Evolutionary conservation across 2,329 filamentous ascomycete species (phyloP).

Genomic region (Microthyrium microscopicum): DNA sequence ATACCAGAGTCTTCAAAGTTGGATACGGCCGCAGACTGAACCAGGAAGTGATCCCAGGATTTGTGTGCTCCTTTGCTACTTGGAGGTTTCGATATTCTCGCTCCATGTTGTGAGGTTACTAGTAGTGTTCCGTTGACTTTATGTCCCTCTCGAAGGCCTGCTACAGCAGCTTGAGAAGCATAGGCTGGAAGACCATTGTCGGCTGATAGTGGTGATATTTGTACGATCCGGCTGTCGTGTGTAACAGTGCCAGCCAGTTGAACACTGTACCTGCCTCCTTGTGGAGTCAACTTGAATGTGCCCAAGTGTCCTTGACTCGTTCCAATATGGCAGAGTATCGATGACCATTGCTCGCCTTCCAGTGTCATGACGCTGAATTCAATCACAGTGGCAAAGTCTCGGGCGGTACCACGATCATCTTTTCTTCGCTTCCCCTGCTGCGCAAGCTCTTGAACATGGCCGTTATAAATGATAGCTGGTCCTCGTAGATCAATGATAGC

Average conservation of each 20-base stretch:
- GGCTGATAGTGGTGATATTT: slow-evolving; percentile 62
- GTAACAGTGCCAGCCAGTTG: slow-evolving; percentile 51
- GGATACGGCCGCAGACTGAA: slow-evolving; percentile 57
- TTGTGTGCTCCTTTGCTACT: slow-evolving; percentile 82
- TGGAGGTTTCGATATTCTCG: slow-evolving; percentile 77
- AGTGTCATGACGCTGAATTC: slow-evolving; percentile 84
- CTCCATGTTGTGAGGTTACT: slow-evolving; percentile 55
- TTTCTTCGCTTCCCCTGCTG: slow-evolving; percentile 63
- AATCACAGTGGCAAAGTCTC: slow-evolving; percentile 61
- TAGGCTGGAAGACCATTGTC: slow-evolving; percentile 59
- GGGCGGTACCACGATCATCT: slow-evolving; percentile 38
- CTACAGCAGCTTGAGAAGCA: slow-evolving; percentile 60
- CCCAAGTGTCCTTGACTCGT: slow-evolving; percentile 70
- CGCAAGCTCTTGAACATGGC: slow-evolving; percentile 53
- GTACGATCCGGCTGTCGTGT: slow-evolving; percentile 53
- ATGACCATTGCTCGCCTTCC: slow-evolving; percentile 89
- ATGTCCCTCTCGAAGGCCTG: slow-evolving; percentile 53
- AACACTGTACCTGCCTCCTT: slow-evolving; percentile 54
- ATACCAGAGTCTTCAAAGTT: slow-evolving; percentile 59
- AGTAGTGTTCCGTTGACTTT: slow-evolving; percentile 70
- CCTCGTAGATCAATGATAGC: slow-evolving; percentile 78
- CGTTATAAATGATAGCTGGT: slow-evolving; percentile 65
- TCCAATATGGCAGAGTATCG: slow-evolving; percentile 80
- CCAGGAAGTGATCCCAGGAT: slow-evolving; percentile 68
- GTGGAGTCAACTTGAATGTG: slow-evolving; percentile 80